Conservation (phyloP, 257 asterid genomes). For the Anisodus tanguticus region DNA sequence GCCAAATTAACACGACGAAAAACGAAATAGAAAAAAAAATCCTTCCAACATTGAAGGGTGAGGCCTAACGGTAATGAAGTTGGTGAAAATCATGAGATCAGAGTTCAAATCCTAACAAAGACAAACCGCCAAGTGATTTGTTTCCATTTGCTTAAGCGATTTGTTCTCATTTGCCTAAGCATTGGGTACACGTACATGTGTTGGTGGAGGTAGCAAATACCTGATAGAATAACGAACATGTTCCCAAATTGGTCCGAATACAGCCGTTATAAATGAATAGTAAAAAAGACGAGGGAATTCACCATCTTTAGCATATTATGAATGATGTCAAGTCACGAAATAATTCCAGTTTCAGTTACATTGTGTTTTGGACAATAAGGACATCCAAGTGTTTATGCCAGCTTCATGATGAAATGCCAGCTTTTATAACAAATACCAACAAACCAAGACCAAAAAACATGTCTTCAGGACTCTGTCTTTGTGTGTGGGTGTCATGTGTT, state of each 20-base stretch:
- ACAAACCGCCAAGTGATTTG: too few species aligned
- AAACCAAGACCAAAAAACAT: not conserved
- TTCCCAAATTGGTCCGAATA: not conserved
- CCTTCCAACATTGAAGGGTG: not conserved
- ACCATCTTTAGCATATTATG: not conserved
- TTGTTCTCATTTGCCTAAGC: too few species aligned
- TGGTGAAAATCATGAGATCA: too few species aligned
- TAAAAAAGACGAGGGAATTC: not conserved
- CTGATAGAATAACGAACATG: not conserved
- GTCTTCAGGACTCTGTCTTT: not conserved
- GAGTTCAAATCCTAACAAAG: too few species aligned
- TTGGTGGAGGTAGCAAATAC: not conserved
- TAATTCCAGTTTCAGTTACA: not conserved
- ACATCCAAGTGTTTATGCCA: not conserved
- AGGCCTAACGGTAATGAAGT: too few species aligned
- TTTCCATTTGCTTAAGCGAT: too few species aligned
- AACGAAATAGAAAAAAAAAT: not conserved
- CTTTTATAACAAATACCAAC: not conserved
- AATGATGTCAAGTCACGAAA: constrained; percentile 19
- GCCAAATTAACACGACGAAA: not conserved
- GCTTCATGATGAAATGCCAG: not conserved
- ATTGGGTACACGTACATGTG: too few species aligned
- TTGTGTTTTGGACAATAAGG: not conserved
- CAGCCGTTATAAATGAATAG: too few species aligned
- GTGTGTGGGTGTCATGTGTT: not conserved